These are phyloP conservation scores for Monosporozyma siamensis DNA, from an alignment of 805 yeast species.

Conservation along the genomic window DNA sequence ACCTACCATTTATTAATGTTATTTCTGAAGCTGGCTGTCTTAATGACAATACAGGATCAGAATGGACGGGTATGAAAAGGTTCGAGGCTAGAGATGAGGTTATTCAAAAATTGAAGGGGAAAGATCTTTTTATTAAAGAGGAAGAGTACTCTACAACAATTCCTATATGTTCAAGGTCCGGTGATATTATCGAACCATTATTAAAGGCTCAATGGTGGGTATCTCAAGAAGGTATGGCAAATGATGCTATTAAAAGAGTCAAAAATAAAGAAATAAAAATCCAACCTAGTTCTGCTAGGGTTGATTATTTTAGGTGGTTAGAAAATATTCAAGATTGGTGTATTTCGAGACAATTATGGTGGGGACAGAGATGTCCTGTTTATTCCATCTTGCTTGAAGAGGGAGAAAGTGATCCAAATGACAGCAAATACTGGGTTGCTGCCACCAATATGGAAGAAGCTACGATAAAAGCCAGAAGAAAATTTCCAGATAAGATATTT, in stretches of 20 bases:
- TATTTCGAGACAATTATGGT: conserved; percentile 86
- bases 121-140: conserved; percentile 68
- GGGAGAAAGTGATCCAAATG: conserved; percentile 37
- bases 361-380: conserved; percentile 98
- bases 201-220: conserved; percentile 99
- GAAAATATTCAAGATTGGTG: conserved; percentile 98
- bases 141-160: conserved; percentile 91
- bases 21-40: conserved; percentile 84
- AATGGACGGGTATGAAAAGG: conserved; percentile 81
- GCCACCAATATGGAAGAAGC: conserved; percentile 82
- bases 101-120: conserved; percentile 61
- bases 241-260: conserved; percentile 75
- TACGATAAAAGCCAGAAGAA: conserved; percentile 57
- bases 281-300: conserved; percentile 76
- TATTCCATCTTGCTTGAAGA: conserved; percentile 79
- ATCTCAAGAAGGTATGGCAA: conserved; percentile 76
- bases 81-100: conserved; percentile 86
- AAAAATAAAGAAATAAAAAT: conserved; percentile 68
- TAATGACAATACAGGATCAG: conserved; percentile 78
- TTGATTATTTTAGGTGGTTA: conserved; percentile 89
- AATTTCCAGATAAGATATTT: conserved; percentile 59
- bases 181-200: conserved; percentile 90
- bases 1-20: conserved; percentile 76
- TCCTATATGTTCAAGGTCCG: conserved; percentile 90
- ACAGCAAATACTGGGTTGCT: conserved; percentile 66